A percentile compares a stretch with the other conserved stretches of the same genome.
These are phyloP conservation scores for Cicer chorassanicum DNA, from an alignment of 306 rosid species.

Conservation along the genomic window DNA sequence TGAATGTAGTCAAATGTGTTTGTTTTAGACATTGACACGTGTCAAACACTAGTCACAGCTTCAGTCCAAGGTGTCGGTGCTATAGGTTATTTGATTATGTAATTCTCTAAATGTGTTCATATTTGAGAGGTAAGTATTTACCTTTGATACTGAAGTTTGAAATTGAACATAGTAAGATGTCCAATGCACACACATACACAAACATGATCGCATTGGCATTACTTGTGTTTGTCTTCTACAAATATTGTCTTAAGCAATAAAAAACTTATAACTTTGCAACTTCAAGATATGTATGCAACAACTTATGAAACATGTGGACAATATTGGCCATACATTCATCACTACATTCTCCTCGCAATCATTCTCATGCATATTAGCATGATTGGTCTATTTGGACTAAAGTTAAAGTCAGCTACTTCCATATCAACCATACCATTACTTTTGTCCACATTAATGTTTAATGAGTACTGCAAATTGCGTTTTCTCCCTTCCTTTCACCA, in stretches of 20 bases:
- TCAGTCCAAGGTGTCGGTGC: too few species aligned
- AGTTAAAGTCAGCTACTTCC: constrained; percentile 82
- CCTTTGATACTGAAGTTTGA: background rate
- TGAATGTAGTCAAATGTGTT: too few species aligned
- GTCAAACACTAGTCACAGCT: too few species aligned
- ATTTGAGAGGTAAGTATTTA: background rate
- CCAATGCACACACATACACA: background rate
- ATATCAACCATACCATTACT: constrained; percentile 82
- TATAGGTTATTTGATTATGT: background rate
- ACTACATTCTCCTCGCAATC: constrained; percentile 70
- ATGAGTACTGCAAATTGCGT: too few species aligned
- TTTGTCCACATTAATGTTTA: constrained; percentile 68
- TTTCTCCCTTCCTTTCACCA: too few species aligned
- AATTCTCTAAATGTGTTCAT: background rate
- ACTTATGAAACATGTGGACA: constrained; percentile 81
- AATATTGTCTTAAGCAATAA: constrained; percentile 24
- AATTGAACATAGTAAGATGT: background rate
- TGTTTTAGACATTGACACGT: too few species aligned
- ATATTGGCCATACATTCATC: constrained; percentile 89
- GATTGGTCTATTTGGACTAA: constrained; percentile 87
- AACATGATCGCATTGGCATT: background rate
- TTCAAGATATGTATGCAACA: constrained; percentile 76
- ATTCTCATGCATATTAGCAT: constrained; percentile 90
- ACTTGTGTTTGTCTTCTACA: background rate
- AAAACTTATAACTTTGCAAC: constrained; percentile 54